phyloP scores from a whole-genome alignment of 306 rosid genomes.

The Vigna radiata region DNA sequence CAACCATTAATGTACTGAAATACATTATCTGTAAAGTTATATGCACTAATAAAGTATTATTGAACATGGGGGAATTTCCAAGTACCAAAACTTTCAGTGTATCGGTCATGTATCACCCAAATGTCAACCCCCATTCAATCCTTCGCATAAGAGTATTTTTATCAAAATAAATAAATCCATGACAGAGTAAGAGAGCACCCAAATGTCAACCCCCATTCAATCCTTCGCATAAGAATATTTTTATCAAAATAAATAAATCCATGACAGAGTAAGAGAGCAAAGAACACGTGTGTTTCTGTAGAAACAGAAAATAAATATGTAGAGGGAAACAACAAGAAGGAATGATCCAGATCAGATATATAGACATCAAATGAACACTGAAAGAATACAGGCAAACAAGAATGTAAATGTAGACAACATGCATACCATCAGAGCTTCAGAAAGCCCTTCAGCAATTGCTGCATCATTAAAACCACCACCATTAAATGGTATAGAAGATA shows the following conservation, averaged over 20 bases:
- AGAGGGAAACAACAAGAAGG: conserved; percentile 28
- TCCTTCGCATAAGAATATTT: conserved; percentile 11
- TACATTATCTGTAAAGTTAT: not conserved
- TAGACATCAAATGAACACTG: conserved; percentile 30
- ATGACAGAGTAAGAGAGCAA: conserved; percentile 10
- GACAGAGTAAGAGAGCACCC: conserved; percentile 19
- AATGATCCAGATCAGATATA: conserved; percentile 21
- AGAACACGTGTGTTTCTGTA: not conserved
- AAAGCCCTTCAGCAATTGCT: conserved; percentile 98
- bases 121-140: conserved; percentile 15
- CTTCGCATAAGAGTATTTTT: conserved; percentile 1
- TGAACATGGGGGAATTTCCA: not conserved
- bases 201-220: conserved; percentile 23
- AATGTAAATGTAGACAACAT: conserved; percentile 11
- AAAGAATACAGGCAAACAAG: conserved; percentile 35
- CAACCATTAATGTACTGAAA: not conserved
- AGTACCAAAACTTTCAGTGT: not conserved
- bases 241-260: conserved; percentile 28
- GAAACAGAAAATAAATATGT: not conserved
- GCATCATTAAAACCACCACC: conserved; percentile 95
- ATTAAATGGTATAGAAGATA: conserved; percentile 75
- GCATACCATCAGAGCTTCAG: conserved; percentile 93
- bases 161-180: conserved; percentile 28
- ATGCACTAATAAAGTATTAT: not conserved
- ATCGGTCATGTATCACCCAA: conserved; percentile 12